Base-by-base conservation (phyloP, 805 yeast species). In the Starmerella kuoi region DNA sequence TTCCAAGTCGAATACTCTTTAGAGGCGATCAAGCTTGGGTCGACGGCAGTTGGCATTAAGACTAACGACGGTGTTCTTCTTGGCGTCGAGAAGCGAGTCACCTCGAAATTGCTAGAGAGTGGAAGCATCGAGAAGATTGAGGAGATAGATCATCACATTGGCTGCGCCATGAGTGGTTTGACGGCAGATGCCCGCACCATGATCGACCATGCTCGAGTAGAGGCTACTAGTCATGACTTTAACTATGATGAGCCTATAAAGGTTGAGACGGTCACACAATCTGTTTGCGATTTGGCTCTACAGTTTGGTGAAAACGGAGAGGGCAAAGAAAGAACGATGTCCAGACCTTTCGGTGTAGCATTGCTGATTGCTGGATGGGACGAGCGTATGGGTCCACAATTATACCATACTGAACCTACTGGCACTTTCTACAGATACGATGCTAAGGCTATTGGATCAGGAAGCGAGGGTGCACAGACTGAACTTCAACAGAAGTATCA, bases 271-370 rank as follows among this genome's bases (percentile, higher is more conserved):
- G 75, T 91, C 55, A 87, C 98, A 11, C 99, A 93, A 64, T 77
- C 94, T 1, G 95, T 91, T 17, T 91, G 98, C 63, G 98, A 91
- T 65, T 72, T 91, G 58, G 97, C 99, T 2, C 69, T 91, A 55
- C 74, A 97, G 60, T 88, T 88, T 54, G 97, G 97, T 44, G 98
- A 88, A 67, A 95, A 95, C 52, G 59, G 54, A 20, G 77, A 86
- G 31, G 96, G 95, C 45, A 96, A 91, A 60, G 88, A 88, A 62
- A 74, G 93, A 60, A 70, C 80, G 51, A 82, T 91, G 99, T 85
- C 95, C 3, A 77, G 99, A 66, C 99, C 99, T 11, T 91, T 91
- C 62, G 99, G 99, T 60, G 99, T 91, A 38, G 99, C 99, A 1
- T 66, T 91, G 52, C 72, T 91, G 56, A 80, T 91, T 57, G 98